A percentile compares a stretch with the other conserved stretches of the same genome.
Conservation (phyloP, 169 alveolate species). For the Perkinsus olseni region DNA sequence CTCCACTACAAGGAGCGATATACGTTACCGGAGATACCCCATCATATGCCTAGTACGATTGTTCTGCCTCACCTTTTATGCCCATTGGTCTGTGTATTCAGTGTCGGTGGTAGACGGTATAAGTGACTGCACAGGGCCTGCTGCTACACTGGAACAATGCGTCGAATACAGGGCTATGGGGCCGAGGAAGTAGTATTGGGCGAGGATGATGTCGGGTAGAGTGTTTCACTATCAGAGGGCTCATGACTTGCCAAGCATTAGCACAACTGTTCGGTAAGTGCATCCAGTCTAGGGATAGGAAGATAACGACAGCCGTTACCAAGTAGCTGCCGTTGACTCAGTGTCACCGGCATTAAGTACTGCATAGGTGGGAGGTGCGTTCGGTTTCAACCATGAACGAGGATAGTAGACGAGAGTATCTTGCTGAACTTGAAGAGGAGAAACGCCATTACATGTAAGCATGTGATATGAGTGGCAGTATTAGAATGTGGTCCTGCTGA, state of each 20-base stretch:
- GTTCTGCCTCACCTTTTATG: neutral
- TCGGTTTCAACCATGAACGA: neutral
- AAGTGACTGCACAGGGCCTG: neutral
- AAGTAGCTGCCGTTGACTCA: neutral
- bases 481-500: neutral
- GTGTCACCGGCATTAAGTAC: neutral
- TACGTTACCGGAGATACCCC: neutral
- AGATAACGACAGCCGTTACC: neutral
- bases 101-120: neutral
- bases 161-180: neutral
- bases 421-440: neutral
- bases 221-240: neutral
- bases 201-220: neutral
- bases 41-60: neutral
- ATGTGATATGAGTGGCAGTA: neutral
- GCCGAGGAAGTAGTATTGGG: neutral
- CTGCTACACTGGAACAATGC: neutral
- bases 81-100: neutral
- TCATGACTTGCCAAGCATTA: neutral
- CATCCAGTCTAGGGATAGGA: neutral
- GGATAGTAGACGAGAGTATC: neutral
- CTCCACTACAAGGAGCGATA: neutral
- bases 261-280: neutral
- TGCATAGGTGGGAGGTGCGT: neutral
- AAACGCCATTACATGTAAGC: neutral